A percentile compares a stretch with the other conserved stretches of the same genome.
Evolutionary conservation across 1,284 basidiomycete species (phyloP).

Genomic region (Trichosporon coremiiforme): DNA sequence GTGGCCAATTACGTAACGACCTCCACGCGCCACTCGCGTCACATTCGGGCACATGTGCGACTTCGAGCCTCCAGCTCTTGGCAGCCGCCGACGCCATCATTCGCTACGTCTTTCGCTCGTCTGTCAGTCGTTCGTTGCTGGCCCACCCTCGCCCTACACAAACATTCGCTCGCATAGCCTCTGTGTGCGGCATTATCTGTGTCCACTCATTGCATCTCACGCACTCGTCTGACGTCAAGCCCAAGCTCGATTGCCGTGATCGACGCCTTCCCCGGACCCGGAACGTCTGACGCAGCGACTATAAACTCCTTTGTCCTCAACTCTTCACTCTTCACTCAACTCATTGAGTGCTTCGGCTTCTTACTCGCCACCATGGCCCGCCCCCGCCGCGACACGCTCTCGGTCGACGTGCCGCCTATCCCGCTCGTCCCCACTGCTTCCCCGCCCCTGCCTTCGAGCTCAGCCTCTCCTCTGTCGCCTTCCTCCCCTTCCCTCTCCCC

Average conservation of each 20-base stretch:
- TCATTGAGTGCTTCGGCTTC: background rate
- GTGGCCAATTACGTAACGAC: constrained; percentile 2
- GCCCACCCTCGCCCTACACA: no score
- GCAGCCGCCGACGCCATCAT: background rate
- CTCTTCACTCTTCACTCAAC: background rate
- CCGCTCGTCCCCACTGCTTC: constrained; percentile 7
- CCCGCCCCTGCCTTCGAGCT: background rate
- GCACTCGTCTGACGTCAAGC: background rate
- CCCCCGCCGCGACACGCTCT: constrained; percentile 6
- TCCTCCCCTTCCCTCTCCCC: constrained; percentile 2
- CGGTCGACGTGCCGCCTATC: background rate
- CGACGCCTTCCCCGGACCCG: background rate
- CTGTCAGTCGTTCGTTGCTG: background rate
- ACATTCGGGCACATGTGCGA: background rate
- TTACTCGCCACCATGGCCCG: constrained; percentile 6
- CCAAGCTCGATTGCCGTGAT: background rate
- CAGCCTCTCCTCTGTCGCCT: background rate
- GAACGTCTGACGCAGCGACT: background rate
- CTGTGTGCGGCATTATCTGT: no score
- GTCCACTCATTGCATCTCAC: no score
- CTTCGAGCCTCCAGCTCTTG: background rate
- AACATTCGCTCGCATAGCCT: no score
- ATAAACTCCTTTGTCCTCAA: constrained; percentile 2
- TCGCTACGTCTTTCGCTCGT: background rate
- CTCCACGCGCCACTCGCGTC: background rate